Conservation (phyloP, 2,329 filamentous ascomycete species). For the Paracoccidioides lutzii region DNA sequence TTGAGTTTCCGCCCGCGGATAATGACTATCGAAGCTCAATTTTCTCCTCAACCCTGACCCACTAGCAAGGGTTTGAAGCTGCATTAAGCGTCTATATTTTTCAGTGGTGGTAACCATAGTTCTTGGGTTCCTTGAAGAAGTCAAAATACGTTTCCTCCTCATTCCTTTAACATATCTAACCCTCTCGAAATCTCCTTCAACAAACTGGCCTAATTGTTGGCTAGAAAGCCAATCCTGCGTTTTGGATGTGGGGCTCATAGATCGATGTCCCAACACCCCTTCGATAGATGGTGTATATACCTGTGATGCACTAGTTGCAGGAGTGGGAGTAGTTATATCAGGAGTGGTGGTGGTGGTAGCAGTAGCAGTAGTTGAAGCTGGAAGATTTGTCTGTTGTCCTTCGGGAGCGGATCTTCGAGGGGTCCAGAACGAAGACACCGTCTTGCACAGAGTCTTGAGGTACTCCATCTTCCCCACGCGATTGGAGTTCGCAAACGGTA, state of each 20-base stretch:
- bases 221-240: conserved; percentile 1
- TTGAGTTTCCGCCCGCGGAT: not conserved
- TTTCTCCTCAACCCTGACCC: conserved; percentile 1
- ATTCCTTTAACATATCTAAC: not conserved
- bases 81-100: not conserved
- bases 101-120: not conserved
- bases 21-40: not conserved
- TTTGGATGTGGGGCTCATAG: conserved; percentile 2
- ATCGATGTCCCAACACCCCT: not conserved
- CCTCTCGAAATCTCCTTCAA: not conserved
- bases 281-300: not conserved
- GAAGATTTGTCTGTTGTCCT: not conserved
- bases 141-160: not conserved
- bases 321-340: not conserved
- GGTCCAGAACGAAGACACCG: not conserved
- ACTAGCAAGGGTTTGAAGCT: not conserved
- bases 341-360: too few relatives aligned
- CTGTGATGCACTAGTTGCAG: not conserved
- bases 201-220: not conserved
- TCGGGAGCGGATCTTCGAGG: not conserved
- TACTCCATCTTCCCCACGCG: not conserved
- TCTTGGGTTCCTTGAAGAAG: not conserved
- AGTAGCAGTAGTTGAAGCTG: too few relatives aligned
- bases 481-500: not conserved
- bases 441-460: not conserved